Percentiles rank a stretch among this genome's conserved stretches.
These are phyloP conservation scores for Candida albicans DNA, from an alignment of 1,139 yeast species.

Conservation along the genomic window DNA sequence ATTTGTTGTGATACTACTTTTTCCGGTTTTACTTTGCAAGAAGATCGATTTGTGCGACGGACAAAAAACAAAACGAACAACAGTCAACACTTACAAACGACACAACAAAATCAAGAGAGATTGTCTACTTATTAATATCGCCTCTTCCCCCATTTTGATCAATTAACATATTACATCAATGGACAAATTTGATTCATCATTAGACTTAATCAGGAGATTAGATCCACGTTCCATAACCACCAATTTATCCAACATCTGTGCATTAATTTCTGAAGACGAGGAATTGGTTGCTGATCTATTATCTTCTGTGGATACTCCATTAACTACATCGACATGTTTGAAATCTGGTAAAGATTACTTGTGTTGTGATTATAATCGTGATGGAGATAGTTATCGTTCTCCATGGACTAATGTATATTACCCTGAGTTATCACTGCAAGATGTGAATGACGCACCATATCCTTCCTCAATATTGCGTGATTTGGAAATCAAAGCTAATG, in stretches of 20 bases:
- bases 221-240: conserved; percentile 69
- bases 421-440: conserved; percentile 50
- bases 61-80: no score
- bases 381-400: conserved; percentile 87
- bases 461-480: conserved; percentile 70
- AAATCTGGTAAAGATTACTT: conserved; percentile 66
- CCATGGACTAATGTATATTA: conserved; percentile 87
- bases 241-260: conserved; percentile 69
- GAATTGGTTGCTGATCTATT: conserved; percentile 84
- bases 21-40: no score
- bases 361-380: conserved; percentile 93
- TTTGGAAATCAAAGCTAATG: conserved; percentile 80
- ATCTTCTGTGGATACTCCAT: conserved; percentile 86
- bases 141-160: no score
- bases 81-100: no score
- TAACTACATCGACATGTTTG: conserved; percentile 57
- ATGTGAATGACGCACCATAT: conserved; percentile 64
- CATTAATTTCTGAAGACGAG: conserved; percentile 45
- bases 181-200: conserved; percentile 80
- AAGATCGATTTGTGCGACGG: no score
- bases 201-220: conserved; percentile 82
- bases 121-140: no score
- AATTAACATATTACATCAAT: background rate
- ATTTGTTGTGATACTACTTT: no score
- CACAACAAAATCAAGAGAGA: no score